These are phyloP conservation scores for Podosphaera aphanis DNA, from an alignment of 2,329 filamentous ascomycete genomes.

Conservation along the genomic window DNA sequence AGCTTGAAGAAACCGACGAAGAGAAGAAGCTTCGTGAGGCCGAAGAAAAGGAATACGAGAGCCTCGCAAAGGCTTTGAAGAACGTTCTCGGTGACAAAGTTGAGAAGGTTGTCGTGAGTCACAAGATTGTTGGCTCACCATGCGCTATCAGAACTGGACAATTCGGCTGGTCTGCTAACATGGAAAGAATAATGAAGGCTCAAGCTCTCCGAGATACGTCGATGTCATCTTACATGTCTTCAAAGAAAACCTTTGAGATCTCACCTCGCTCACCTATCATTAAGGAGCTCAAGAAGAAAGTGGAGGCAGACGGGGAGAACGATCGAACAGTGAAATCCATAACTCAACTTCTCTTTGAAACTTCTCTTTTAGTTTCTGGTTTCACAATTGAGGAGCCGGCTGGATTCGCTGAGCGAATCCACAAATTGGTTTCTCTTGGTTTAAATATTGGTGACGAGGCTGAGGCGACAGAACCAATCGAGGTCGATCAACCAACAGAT, in stretches of 20 bases:
- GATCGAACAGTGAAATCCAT: constrained; percentile 99
- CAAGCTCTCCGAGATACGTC: constrained; percentile 98
- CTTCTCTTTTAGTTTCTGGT: constrained; percentile 88
- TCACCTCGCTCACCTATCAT: constrained; percentile 96
- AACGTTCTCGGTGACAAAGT: constrained; percentile 98
- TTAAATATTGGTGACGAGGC: constrained; percentile 92
- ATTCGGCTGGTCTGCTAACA: constrained; percentile 99
- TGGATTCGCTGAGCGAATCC: constrained; percentile 93
- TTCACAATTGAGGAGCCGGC: constrained; percentile 99
- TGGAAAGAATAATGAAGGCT: constrained; percentile 99
- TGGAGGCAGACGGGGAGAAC: constrained; percentile 89
- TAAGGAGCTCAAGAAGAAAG: constrained; percentile 99
- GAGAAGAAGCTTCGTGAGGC: constrained; percentile 91
- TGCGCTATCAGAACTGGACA: constrained; percentile 98
- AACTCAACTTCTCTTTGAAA: constrained; percentile 95
- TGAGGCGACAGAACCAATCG: constrained; percentile 41
- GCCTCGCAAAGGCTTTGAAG: constrained; percentile 90
- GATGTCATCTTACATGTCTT: constrained; percentile 99
- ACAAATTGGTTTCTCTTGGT: constrained; percentile 96
- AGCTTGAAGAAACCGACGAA: constrained; percentile 98
- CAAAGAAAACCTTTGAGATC: constrained; percentile 99
- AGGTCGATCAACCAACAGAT: constrained; percentile 31
- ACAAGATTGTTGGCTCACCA: constrained; percentile 86
- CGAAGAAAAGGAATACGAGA: constrained; percentile 96
- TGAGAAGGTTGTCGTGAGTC: constrained; percentile 97